Evolutionary conservation across 2,329 filamentous ascomycete species (phyloP).

Genomic region (Colletotrichum sp.): DNA sequence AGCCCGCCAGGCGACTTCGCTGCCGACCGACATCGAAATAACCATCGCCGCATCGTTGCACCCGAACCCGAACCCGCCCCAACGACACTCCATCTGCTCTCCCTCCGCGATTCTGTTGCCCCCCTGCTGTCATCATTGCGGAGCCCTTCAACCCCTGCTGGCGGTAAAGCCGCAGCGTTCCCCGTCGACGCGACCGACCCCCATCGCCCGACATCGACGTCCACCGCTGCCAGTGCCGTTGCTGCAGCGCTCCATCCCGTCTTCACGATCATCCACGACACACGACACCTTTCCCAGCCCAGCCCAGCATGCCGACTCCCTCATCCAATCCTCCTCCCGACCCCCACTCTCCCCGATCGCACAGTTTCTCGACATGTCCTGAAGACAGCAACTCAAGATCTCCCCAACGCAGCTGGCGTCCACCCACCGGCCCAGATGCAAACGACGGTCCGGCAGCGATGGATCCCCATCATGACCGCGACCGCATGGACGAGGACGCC

Average conservation of each 20-base stretch:
- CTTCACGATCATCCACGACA: background rate
- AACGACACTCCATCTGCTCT: background rate
- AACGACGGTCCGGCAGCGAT: slow-evolving; percentile 21
- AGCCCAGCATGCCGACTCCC: slow-evolving; percentile 49
- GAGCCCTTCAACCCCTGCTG: slow-evolving; percentile 16
- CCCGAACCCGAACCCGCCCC: background rate
- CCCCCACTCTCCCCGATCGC: slow-evolving; percentile 39
- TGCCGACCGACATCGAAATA: background rate
- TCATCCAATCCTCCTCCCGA: slow-evolving; percentile 46
- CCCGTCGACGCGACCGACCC: slow-evolving; percentile 21
- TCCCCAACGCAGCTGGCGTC: slow-evolving; percentile 21
- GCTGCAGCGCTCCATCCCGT: background rate
- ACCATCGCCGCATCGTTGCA: background rate
- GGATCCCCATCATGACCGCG: slow-evolving; percentile 30
- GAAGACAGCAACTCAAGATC: slow-evolving; percentile 37
- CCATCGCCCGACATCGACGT: slow-evolving; percentile 20
- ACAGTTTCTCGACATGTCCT: slow-evolving; percentile 48
- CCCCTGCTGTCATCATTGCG: slow-evolving; percentile 18
- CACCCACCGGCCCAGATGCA: background rate
- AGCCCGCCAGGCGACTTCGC: background rate
- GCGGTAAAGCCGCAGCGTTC: slow-evolving; percentile 21
- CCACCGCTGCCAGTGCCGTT: background rate
- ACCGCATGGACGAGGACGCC: slow-evolving; percentile 26
- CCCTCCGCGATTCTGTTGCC: background rate
- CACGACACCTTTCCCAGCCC: background rate